Conservation (phyloP, 2,329 filamentous ascomycete genomes). For the Aspergillus persii region DNA sequence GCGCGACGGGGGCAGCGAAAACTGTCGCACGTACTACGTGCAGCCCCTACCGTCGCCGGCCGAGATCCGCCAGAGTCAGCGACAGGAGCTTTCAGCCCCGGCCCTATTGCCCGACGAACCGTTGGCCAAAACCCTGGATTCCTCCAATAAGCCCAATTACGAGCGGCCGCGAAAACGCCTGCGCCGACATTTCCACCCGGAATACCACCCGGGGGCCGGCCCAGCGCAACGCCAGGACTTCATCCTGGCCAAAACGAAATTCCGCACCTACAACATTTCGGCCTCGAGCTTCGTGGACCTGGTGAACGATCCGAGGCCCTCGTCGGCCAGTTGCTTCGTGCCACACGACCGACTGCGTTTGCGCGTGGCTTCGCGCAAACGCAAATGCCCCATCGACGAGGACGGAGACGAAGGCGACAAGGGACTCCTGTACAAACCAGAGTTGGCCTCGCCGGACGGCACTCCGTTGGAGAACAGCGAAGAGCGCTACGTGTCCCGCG, state of each 20-base stretch:
- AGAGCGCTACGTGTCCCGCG: slow-evolving; percentile 39
- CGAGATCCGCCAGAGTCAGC: slow-evolving; percentile 21
- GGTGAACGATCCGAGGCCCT: slow-evolving; percentile 38
- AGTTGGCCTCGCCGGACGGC: slow-evolving; percentile 24
- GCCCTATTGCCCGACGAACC: slow-evolving; percentile 27
- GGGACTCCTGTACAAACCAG: slow-evolving; percentile 30
- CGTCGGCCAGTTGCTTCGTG: slow-evolving; percentile 24
- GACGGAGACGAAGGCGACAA: slow-evolving; percentile 23
- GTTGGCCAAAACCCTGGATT: slow-evolving; percentile 26
- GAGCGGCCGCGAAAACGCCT: slow-evolving; percentile 38
- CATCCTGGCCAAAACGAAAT: slow-evolving; percentile 45
- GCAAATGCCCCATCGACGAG: slow-evolving; percentile 39
- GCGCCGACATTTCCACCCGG: slow-evolving; percentile 38
- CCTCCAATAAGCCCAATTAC: slow-evolving; percentile 30
- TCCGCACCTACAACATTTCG: slow-evolving; percentile 41
- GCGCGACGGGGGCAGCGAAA: slow-evolving; percentile 55
- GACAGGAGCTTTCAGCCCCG: slow-evolving; percentile 11
- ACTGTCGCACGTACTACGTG: slow-evolving; percentile 65
- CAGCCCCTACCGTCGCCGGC: slow-evolving; percentile 36
- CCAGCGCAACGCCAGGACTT: slow-evolving; percentile 35
- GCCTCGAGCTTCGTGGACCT: slow-evolving; percentile 44
- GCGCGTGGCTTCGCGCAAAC: slow-evolving; percentile 43
- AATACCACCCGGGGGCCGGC: slow-evolving; percentile 31
- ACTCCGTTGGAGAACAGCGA: slow-evolving; percentile 34
- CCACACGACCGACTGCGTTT: slow-evolving; percentile 41